These are phyloP conservation scores for Fusarium xyrophilum DNA, from an alignment of 2,329 filamentous ascomycete genomes.

Conservation along the genomic window DNA sequence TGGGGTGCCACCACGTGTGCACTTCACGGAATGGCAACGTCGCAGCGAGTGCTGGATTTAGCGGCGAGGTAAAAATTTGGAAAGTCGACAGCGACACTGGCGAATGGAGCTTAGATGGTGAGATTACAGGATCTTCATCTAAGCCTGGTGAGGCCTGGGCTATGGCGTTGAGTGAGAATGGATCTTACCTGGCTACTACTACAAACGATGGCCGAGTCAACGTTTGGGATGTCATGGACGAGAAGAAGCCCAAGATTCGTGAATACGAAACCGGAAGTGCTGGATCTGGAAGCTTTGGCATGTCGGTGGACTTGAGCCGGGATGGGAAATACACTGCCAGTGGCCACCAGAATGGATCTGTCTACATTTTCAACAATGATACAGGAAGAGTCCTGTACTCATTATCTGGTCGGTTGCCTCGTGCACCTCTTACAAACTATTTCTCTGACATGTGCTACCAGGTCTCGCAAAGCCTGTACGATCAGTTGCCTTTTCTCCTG, in stretches of 20 bases:
- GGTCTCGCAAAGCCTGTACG: conserved; percentile 88
- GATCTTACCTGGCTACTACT: conserved; percentile 83
- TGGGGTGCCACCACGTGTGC: conserved; percentile 90
- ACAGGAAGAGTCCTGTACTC: conserved; percentile 86
- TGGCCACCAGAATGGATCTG: conserved; percentile 88
- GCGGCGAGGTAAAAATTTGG: conserved; percentile 89
- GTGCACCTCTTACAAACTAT: neutral
- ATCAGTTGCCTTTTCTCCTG: conserved; percentile 85
- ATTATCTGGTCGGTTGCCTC: conserved; percentile 68
- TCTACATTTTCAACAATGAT: conserved; percentile 96
- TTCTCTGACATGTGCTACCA: conserved; percentile 43
- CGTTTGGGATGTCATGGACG: conserved; percentile 76
- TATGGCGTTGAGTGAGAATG: conserved; percentile 82
- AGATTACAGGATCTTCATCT: conserved; percentile 53
- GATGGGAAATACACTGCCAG: conserved; percentile 89
- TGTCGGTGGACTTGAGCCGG: conserved; percentile 79
- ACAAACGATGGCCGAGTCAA: conserved; percentile 88
- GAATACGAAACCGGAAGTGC: conserved; percentile 79
- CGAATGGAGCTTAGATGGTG: conserved; percentile 56
- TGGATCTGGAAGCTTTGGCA: conserved; percentile 85
- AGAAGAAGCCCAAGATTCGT: conserved; percentile 68
- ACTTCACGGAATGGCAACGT: conserved; percentile 72
- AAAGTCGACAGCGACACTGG: conserved; percentile 61
- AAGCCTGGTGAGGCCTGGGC: conserved; percentile 84
- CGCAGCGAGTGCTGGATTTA: conserved; percentile 87